Base-by-base conservation (phyloP, 805 yeast species). In the Zygoascus tannicola region DNA sequence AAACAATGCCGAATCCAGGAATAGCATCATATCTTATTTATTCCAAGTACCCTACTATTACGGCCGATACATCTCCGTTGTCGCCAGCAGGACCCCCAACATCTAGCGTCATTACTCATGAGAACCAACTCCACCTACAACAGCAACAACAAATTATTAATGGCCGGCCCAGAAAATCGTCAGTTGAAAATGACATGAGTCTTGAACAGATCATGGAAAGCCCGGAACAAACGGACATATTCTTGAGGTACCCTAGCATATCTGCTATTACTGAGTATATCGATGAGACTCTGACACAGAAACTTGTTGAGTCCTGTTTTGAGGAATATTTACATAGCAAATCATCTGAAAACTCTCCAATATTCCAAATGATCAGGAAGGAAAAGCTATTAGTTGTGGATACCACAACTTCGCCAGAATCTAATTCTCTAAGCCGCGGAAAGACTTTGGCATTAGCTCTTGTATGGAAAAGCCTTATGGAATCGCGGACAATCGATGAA, bases 301-400 rank as follows among this genome's bases (percentile, higher is more conserved):
- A n/a, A 4, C 40, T 37, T 12, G 22, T 18, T 15, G 40, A 37
- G 12, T 8, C 10, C n/a, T 21, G 20, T 7, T 37, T 37, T n/a
- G 32, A 26, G 12, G 40, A 37, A 21, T 37, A 37, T 23, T 15
- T 37, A 21, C 15, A 16, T 32, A 37, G 40, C 22, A 21, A 22
- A 23, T 20, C 21, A 4, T 37, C 40, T 5, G 32, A 37, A 4
- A 23, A 18, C 19, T 23, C 21, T 14, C 21, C 22, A 7, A 5
- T 37, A 4, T 37, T 37, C 22, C 40, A 16, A 12, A 23, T 37
- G 8, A 37, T 37, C 19, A 16, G 40, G 3, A 37, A 37, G 21
- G 30, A 26, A 12, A 26, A 26, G 30, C 30, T 26, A 8, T 26
- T 26, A 12, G 30, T 26, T 8, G 7, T 8, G 10, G 30, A 26